Percentiles rank a stretch among this genome's conserved stretches.
These are phyloP conservation scores for Neurospora pannonica DNA, from an alignment of 495 filamentous ascomycete species.

Conservation along the genomic window DNA sequence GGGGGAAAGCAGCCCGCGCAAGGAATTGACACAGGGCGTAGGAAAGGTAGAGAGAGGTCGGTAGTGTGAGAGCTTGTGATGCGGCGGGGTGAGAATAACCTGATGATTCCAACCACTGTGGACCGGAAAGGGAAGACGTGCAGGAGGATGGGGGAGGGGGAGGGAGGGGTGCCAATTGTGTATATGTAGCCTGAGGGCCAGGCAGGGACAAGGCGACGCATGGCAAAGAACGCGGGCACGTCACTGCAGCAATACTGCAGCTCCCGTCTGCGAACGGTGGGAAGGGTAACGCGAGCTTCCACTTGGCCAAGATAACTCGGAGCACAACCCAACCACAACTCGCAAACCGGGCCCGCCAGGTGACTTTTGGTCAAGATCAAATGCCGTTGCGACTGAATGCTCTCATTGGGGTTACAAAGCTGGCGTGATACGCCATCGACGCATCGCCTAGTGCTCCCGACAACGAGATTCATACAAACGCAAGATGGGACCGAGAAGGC, in stretches of 20 bases:
- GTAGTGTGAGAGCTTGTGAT: conserved; percentile 8
- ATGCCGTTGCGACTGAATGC: conserved; percentile 16
- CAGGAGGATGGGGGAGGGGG: conserved; percentile 21
- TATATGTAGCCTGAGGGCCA: conserved; percentile 11
- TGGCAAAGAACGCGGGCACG: conserved; percentile 28
- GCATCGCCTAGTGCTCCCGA: conserved; percentile 27
- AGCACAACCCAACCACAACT: conserved; percentile 4
- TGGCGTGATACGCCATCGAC: conserved; percentile 34
- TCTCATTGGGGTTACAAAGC: conserved; percentile 18
- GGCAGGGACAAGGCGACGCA: conserved; percentile 26
- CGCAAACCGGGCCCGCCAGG: conserved; percentile 3
- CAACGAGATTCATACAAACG: conserved; percentile 9
- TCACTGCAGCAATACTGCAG: conserved; percentile 29
- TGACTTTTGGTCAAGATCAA: conserved; percentile 15
- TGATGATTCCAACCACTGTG: conserved; percentile 21
- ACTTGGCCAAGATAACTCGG: conserved; percentile 11
- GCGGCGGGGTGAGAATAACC: conserved; percentile 19
- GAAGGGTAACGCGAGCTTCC: conserved; percentile 11
- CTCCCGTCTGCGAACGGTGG: conserved; percentile 15
- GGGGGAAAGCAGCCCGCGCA: conserved; percentile 9
- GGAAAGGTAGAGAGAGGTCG: neutral
- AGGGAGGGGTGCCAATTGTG: conserved; percentile 23
- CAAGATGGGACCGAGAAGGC: neutral
- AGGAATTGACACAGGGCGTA: neutral
- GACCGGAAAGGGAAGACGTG: conserved; percentile 33